These are phyloP conservation scores for Colletotrichum acutatum DNA, from an alignment of 2,329 filamentous ascomycete genomes.

Conservation along the genomic window DNA sequence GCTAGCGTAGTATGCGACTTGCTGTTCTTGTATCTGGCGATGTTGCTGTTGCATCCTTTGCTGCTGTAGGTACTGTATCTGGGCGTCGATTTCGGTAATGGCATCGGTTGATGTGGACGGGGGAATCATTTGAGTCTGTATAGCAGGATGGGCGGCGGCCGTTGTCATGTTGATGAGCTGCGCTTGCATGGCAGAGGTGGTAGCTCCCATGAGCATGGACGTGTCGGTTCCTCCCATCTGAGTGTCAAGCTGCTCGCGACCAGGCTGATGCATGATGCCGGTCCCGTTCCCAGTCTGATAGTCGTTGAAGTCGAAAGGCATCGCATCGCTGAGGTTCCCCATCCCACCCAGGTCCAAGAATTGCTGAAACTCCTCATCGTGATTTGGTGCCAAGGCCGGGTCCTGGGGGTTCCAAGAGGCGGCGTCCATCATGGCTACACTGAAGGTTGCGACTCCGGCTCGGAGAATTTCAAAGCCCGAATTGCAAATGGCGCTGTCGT, in stretches of 20 bases:
- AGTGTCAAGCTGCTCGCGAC: conserved; percentile 58
- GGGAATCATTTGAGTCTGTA: conserved; percentile 58
- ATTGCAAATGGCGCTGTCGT: background rate
- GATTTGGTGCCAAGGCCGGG: conserved; percentile 60
- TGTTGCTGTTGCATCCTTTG: conserved; percentile 72
- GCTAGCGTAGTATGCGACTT: conserved; percentile 55
- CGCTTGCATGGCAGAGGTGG: conserved; percentile 44
- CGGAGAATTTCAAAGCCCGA: background rate
- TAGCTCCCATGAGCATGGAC: conserved; percentile 47
- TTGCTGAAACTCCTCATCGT: conserved; percentile 73
- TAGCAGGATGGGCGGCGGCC: conserved; percentile 54
- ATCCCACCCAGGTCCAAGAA: conserved; percentile 71
- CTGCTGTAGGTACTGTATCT: conserved; percentile 74
- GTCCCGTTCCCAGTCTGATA: conserved; percentile 56
- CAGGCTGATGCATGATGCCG: conserved; percentile 52
- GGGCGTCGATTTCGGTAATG: conserved; percentile 70
- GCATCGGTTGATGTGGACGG: conserved; percentile 60
- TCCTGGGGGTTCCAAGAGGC: conserved; percentile 67
- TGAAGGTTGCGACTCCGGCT: background rate
- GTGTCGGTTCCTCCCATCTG: conserved; percentile 60
- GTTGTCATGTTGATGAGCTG: conserved; percentile 62
- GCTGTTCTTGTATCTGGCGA: conserved; percentile 66
- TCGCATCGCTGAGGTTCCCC: conserved; percentile 61
- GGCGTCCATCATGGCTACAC: conserved; percentile 62
- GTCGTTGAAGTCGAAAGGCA: conserved; percentile 70